Evolutionary conservation across 2,329 filamentous ascomycete genomes (phyloP).

Genomic region (Nannizzia gypsea): DNA sequence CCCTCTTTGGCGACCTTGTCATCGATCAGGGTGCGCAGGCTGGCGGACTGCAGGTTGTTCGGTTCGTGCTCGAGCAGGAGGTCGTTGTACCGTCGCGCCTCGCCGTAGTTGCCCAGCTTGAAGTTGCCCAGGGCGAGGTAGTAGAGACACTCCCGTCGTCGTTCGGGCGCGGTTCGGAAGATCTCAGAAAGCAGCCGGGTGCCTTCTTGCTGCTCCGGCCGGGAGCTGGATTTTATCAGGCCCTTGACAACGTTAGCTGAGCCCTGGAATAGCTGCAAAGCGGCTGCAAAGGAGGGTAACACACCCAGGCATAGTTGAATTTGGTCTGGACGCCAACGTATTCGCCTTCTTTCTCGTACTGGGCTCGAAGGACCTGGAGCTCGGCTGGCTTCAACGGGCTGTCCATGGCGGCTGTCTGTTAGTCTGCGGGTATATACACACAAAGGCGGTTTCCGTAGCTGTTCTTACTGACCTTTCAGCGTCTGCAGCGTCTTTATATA

Average conservation of each 20-base stretch:
- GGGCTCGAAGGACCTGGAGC: slow-evolving; percentile 78
- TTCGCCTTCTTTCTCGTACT: slow-evolving; percentile 95
- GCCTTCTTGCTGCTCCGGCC: slow-evolving; percentile 83
- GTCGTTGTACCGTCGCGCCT: slow-evolving; percentile 90
- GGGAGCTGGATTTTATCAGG: slow-evolving; percentile 79
- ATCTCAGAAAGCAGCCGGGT: slow-evolving; percentile 91
- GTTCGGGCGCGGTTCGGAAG: slow-evolving; percentile 84
- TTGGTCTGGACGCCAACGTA: slow-evolving; percentile 97
- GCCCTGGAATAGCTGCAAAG: too few species aligned
- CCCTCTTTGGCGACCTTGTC: slow-evolving; percentile 95
- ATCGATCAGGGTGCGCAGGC: slow-evolving; percentile 78
- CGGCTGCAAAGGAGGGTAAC: slow-evolving; percentile 15
- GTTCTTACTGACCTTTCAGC: slow-evolving; percentile 66
- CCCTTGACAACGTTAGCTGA: slow-evolving; percentile 44
- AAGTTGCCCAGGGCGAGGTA: slow-evolving; percentile 96
- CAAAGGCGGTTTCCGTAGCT: too few species aligned
- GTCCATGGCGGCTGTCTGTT: slow-evolving; percentile 9
- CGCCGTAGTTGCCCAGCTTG: slow-evolving; percentile 95
- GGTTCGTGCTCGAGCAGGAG: slow-evolving; percentile 82
- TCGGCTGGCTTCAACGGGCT: slow-evolving; percentile 85
- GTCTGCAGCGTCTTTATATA: slow-evolving; percentile 73
- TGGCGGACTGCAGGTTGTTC: slow-evolving; percentile 77
- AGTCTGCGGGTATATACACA: background rate
- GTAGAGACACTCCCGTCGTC: slow-evolving; percentile 93
- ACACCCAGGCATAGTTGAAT: slow-evolving; percentile 98